phyloP scores from a whole-genome alignment of 768 basidiomycete species.

The Coprinellus micaceus region DNA sequence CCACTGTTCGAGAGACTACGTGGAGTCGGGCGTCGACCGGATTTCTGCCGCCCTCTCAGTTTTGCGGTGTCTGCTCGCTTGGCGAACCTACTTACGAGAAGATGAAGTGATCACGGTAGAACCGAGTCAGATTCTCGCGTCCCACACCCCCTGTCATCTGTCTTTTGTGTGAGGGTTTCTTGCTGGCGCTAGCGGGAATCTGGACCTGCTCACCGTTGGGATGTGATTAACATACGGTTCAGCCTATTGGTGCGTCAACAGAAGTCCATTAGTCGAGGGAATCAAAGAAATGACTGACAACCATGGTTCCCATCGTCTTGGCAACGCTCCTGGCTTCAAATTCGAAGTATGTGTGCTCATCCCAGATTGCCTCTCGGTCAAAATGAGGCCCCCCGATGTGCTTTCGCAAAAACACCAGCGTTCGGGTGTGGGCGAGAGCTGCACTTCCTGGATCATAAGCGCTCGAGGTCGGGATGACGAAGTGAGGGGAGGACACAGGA shows the following conservation, averaged over 20 bases:
- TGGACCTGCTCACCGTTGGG: constrained; percentile 37
- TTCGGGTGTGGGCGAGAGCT: constrained; percentile 42
- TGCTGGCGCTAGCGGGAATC: not conserved
- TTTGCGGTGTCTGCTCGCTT: not conserved
- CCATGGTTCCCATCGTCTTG: constrained; percentile 56
- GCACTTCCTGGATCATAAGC: constrained; percentile 41
- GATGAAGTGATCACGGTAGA: constrained; percentile 56
- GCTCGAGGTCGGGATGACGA: constrained; percentile 39
- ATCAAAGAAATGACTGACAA: constrained; percentile 30
- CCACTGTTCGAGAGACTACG: constrained; percentile 48
- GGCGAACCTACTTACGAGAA: constrained; percentile 37
- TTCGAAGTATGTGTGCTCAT: constrained; percentile 54
- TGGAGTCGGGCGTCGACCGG: constrained; percentile 43
- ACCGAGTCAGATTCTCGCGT: constrained; percentile 43
- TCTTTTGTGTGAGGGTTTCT: not conserved
- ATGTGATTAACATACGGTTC: constrained; percentile 61
- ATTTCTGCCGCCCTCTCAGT: constrained; percentile 30
- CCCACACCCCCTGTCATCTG: constrained; percentile 58
- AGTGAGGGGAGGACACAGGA: constrained; percentile 31
- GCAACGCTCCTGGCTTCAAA: constrained; percentile 49
- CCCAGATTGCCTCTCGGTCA: constrained; percentile 59
- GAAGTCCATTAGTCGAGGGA: too few relatives aligned
- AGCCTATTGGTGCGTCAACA: constrained; percentile 28
- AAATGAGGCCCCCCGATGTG: constrained; percentile 48
- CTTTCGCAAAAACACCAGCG: constrained; percentile 43